Base-by-base conservation (phyloP, 2,329 filamentous ascomycete species). In the Xylariaceae sp. region DNA sequence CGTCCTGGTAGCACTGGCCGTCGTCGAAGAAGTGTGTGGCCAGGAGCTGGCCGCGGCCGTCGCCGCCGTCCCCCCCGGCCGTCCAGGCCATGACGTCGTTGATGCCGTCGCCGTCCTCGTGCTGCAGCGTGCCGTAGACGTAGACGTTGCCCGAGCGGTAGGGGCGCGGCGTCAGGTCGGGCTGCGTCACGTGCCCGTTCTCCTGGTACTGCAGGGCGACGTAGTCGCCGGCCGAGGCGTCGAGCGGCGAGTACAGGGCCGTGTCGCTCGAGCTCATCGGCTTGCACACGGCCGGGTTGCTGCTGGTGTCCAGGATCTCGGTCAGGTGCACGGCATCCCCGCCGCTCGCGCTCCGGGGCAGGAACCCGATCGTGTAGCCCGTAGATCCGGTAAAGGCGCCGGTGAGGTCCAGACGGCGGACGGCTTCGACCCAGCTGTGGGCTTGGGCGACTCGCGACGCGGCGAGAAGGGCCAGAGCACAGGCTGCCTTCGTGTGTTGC, bases 21-120 rank as follows among this genome's bases (percentile, higher is more conserved):
- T 98, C 92, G 50, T 96, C 92, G 56, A 79, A 98, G 64, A 83
- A 78, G 47, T 86, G 79, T 1, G 76, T 82, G 1, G 81, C 77
- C 23, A 96, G 65, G 10, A 96, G 77, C 26, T 68, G 67, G 19
- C 92, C 92, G 25, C 82, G 77, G 31, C 74, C 69, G 55, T 95
- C 80, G 15, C 89, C 90, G 14, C 89, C 88, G 5, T 73, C 82
- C 40, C 89, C 89, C 36, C 86, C 78, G 13, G 68, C 57, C 29
- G 77, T 94, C 92, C 92, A 96, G 21, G 67, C 57, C 44, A 94
- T 77, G 21, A 95, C 80, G 22, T 56, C 51, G 31, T 56, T 52
- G 40, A 56, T 52, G 5, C 48, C 49, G 28, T 52, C 50, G 17
- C 31, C 52, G 34, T 67, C 69, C 33, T 52, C 23, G 36, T 80